A percentile compares a stretch with the other conserved stretches of the same genome.
phyloP scores from a whole-genome alignment of 768 basidiomycete species.

The Tricholoma bakamatsutake region DNA sequence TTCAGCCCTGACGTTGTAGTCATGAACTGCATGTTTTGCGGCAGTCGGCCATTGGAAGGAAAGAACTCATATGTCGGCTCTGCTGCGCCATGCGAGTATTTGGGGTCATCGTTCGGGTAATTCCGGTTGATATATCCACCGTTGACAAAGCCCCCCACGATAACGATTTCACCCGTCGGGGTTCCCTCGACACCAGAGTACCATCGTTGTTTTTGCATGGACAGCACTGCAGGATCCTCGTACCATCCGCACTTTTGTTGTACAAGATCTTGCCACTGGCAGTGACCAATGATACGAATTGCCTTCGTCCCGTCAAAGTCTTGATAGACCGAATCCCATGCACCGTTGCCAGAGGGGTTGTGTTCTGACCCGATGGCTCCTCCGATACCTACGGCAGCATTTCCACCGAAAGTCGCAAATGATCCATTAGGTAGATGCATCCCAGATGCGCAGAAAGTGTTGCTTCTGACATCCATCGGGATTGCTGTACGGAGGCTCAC shows the following conservation, averaged over 20 bases:
- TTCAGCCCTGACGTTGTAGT: slow-evolving; percentile 71
- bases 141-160: slow-evolving; percentile 78
- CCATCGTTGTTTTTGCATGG: slow-evolving; percentile 72
- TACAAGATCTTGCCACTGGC: too few relatives aligned
- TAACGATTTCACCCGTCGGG: slow-evolving; percentile 68
- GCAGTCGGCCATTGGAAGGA: slow-evolving; percentile 48
- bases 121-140: slow-evolving; percentile 81
- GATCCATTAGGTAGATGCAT: slow-evolving; percentile 80
- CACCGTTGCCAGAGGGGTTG: slow-evolving; percentile 40
- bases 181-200: slow-evolving; percentile 73
- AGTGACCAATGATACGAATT: slow-evolving; percentile 80
- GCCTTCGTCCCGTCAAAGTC: slow-evolving; percentile 81
- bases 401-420: slow-evolving; percentile 71
- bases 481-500: slow-evolving; percentile 50
- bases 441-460: slow-evolving; percentile 79
- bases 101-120: slow-evolving; percentile 64
- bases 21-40: slow-evolving; percentile 64
- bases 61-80: slow-evolving; percentile 85
- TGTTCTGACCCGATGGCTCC: slow-evolving; percentile 50
- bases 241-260: too few relatives aligned
- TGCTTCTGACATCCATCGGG: slow-evolving; percentile 68
- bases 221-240: slow-evolving; percentile 54
- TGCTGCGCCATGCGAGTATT: slow-evolving; percentile 61
- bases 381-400: slow-evolving; percentile 63
- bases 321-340: slow-evolving; percentile 62